Conservation (phyloP, 129 eudicot species). For the Ambrosia artemisiifolia region DNA sequence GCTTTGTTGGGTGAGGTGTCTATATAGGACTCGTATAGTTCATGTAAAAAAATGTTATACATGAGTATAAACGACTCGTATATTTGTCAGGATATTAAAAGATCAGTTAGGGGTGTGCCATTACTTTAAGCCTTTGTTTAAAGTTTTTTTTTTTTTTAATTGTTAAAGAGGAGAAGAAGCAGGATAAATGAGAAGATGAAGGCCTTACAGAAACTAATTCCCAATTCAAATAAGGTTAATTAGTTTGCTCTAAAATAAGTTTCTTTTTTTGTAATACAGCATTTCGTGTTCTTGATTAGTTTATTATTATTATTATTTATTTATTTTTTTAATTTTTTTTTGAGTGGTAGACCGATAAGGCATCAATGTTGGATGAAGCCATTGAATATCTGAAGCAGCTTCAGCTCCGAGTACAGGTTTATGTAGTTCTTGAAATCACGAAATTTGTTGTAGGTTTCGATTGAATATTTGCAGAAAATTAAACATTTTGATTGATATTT, state of each 20-base stretch:
- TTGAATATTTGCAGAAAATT: not conserved
- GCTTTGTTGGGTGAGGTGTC: too few species aligned
- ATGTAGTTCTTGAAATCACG: not conserved
- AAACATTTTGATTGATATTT: not conserved
- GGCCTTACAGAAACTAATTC: conserved; percentile 73
- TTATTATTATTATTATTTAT: not conserved
- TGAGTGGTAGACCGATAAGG: conserved; percentile 68
- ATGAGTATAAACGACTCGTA: too few species aligned
- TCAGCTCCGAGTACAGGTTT: conserved; percentile 82
- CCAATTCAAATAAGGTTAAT: conserved; percentile 75
- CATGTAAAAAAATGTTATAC: too few species aligned
- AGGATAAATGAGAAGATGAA: conserved; percentile 86
- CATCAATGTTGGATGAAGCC: conserved; percentile 87
- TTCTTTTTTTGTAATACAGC: not conserved
- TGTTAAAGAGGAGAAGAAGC: conserved; percentile 73
- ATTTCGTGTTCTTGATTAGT: not conserved
- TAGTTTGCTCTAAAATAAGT: not conserved
- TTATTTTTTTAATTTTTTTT: not conserved
- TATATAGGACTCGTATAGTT: too few species aligned
- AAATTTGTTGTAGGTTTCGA: not conserved
- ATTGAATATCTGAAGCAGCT: conserved; percentile 91
- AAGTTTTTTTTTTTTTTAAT: not conserved
- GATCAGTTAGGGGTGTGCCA: too few species aligned
- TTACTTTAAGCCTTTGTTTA: too few species aligned
- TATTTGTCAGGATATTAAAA: too few species aligned